Evolutionary conservation across 805 yeast species (phyloP).

Genomic region (Saccharomycopsis sp.): DNA sequence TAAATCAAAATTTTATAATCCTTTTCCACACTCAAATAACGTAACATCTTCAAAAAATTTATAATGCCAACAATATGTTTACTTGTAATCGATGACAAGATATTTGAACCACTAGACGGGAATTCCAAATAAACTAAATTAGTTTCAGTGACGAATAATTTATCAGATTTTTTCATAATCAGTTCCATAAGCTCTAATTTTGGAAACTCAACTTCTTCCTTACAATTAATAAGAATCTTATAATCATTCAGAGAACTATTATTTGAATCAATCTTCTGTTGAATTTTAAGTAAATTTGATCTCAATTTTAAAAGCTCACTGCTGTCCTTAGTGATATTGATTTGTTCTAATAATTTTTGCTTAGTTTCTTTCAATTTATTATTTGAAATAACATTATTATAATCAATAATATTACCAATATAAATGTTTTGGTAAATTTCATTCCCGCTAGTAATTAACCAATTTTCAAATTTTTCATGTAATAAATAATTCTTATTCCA

Average conservation of each 20-base stretch:
- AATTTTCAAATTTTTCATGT: constrained; percentile 22
- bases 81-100: constrained; percentile 62
- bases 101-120: constrained; percentile 81
- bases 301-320: constrained; percentile 6
- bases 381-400: constrained; percentile 18
- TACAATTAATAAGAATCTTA: constrained; percentile 19
- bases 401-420: constrained; percentile 21
- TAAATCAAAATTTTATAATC: constrained; percentile 48
- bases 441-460: constrained; percentile 20
- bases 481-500: constrained; percentile 22
- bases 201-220: constrained; percentile 22
- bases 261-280: constrained; percentile 15
- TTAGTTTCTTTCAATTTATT: constrained; percentile 16
- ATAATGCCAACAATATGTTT: constrained; percentile 58
- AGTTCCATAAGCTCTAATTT: constrained; percentile 12
- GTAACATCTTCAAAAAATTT: constrained; percentile 65
- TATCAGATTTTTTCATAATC: constrained; percentile 11
- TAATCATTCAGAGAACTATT: constrained; percentile 10
- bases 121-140: constrained; percentile 31
- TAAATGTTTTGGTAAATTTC: constrained; percentile 19
- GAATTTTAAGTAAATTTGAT: constrained; percentile 9
- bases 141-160: constrained; percentile 13
- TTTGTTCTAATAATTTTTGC: constrained; percentile 4
- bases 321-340: constrained; percentile 1
- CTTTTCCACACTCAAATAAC: constrained; percentile 29